Conservation (phyloP, 202 grass and related monocot species). For the Schoenoplectus triqueter region DNA sequence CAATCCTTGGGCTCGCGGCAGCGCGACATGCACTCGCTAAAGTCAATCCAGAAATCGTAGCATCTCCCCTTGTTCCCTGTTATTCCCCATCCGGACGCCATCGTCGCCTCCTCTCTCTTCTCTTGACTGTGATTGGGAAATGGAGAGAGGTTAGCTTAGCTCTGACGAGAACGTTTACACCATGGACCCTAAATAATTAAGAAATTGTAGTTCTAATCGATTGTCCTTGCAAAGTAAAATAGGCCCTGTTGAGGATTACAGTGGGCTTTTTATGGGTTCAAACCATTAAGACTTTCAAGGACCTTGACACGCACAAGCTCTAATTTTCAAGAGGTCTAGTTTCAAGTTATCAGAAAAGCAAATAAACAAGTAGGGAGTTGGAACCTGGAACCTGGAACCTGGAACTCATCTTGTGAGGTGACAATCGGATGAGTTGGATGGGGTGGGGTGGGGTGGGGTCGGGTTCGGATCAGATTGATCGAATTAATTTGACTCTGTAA, state of each 20-base stretch:
- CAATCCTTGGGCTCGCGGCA: conserved; percentile 94
- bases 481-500: too few relatives aligned
- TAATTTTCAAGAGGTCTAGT: background rate
- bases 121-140: conserved; percentile 30
- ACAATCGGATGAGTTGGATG: too few relatives aligned
- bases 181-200: conserved; percentile 25
- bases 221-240: background rate
- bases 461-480: too few relatives aligned
- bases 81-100: conserved; percentile 99
- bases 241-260: background rate
- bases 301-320: background rate
- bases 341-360: too few relatives aligned
- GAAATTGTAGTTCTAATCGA: background rate
- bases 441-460: too few relatives aligned
- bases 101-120: conserved; percentile 34
- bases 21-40: conserved; percentile 98
- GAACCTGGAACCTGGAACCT: too few relatives aligned
- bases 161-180: conserved; percentile 18
- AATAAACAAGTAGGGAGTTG: too few relatives aligned
- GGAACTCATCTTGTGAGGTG: too few relatives aligned
- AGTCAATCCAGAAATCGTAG: conserved; percentile 99
- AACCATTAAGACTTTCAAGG: background rate
- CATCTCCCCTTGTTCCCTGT: conserved; percentile 97
- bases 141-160: background rate
- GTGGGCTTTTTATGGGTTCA: background rate